Evolutionary conservation across 176 grass and related monocot genomes (phyloP).

Genomic region (Otatea glauca): DNA sequence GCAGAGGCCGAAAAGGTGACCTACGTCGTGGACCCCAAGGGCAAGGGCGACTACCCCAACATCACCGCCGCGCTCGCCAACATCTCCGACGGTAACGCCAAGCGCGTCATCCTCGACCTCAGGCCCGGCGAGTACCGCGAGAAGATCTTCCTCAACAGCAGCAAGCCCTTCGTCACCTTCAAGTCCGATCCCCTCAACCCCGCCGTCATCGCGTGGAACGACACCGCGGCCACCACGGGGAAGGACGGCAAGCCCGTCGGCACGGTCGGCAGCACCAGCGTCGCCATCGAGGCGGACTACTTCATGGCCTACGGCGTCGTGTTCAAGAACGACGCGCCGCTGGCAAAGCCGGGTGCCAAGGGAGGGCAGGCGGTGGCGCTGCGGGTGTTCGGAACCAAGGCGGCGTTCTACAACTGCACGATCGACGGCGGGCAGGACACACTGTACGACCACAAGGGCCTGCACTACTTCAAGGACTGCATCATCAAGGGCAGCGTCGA

Average conservation of each 20-base stretch:
- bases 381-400: constrained; percentile 56
- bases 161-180: constrained; percentile 50
- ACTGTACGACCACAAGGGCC: constrained; percentile 64
- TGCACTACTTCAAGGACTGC: constrained; percentile 66
- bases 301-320: constrained; percentile 38
- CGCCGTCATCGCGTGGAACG: constrained; percentile 37
- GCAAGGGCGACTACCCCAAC: constrained; percentile 32
- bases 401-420: constrained; percentile 53
- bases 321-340: constrained; percentile 60
- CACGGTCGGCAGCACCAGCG: constrained; percentile 48
- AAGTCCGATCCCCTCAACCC: neutral
- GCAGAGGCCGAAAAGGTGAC: constrained; percentile 39
- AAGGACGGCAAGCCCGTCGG: constrained; percentile 49
- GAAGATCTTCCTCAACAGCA: constrained; percentile 52
- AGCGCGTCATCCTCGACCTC: constrained; percentile 46
- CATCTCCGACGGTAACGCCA: constrained; percentile 33
- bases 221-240: constrained; percentile 45
- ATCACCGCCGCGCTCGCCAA: constrained; percentile 42
- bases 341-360: constrained; percentile 35
- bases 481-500: constrained; percentile 53
- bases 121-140: constrained; percentile 55
- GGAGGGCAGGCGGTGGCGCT: constrained; percentile 71
- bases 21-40: constrained; percentile 36
- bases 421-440: constrained; percentile 66
- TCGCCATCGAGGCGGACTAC: constrained; percentile 53